Conservation (phyloP, 805 yeast species). For the Cyberlindnera suaveolens region DNA sequence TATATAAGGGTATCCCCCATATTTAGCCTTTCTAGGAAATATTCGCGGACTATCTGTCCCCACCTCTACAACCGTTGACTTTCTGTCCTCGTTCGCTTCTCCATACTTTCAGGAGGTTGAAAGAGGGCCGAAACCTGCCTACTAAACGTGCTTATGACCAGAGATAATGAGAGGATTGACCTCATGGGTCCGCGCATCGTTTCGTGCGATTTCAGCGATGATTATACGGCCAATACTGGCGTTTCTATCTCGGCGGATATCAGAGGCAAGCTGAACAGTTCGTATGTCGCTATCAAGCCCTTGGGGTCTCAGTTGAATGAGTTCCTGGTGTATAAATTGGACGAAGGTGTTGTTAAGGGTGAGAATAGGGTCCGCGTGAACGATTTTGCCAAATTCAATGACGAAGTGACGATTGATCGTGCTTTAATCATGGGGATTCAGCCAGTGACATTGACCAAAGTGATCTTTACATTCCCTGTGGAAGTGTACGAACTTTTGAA, state of each 20-base stretch:
- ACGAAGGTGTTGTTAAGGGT: conserved; percentile 1
- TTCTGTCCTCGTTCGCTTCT: no score
- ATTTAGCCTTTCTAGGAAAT: no score
- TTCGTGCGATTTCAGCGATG: conserved; percentile 7
- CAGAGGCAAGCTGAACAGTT: neutral
- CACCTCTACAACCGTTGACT: no score
- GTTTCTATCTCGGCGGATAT: conserved; percentile 8
- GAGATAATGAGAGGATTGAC: neutral
- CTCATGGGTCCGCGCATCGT: neutral
- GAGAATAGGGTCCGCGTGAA: neutral
- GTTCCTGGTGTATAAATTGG: conserved; percentile 9
- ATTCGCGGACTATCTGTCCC: no score
- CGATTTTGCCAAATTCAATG: conserved; percentile 13
- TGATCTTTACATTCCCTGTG: conserved; percentile 19
- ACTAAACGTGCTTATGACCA: neutral
- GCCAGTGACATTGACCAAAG: conserved; percentile 12
- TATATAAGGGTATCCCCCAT: no score
- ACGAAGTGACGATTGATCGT: conserved; percentile 16
- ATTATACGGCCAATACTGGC: conserved; percentile 1
- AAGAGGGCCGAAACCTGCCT: no score
- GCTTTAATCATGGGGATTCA: conserved; percentile 11
- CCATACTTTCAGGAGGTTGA: no score
- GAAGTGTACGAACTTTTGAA: conserved; percentile 16
- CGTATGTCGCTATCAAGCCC: conserved; percentile 16
- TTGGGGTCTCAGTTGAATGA: conserved; percentile 11